Conservation (phyloP, 2,329 filamentous ascomycete species). For the Diaporthe australafricana region DNA sequence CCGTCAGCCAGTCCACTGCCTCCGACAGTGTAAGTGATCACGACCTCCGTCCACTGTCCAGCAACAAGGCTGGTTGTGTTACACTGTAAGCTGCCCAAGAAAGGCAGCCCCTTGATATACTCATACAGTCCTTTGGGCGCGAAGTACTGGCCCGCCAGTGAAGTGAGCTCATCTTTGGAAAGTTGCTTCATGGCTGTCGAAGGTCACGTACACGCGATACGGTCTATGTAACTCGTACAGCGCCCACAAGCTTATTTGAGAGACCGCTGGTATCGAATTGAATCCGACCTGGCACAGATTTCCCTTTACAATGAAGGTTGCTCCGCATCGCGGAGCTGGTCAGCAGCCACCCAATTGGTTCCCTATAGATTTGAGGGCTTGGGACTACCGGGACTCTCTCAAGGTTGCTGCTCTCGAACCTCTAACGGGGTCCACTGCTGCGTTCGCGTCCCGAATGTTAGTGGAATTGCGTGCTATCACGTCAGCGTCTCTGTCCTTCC, state of each 20-base stretch:
- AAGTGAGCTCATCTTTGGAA: slow-evolving; percentile 39
- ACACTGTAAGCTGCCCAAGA: slow-evolving; percentile 44
- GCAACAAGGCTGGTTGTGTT: slow-evolving; percentile 41
- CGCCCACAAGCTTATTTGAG: neutral
- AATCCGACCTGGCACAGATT: neutral
- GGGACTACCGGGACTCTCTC: neutral
- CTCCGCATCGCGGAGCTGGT: neutral
- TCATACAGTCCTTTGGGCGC: slow-evolving; percentile 45
- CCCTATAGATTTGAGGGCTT: neutral
- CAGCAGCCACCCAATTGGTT: neutral
- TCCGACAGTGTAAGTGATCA: slow-evolving; percentile 46
- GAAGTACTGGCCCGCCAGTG: slow-evolving; percentile 43
- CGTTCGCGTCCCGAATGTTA: neutral
- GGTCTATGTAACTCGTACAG: neutral
- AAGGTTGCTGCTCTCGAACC: neutral
- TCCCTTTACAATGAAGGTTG: neutral
- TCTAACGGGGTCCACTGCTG: neutral
- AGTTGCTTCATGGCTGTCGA: slow-evolving; percentile 40
- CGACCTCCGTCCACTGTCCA: slow-evolving; percentile 47
- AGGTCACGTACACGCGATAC: neutral
- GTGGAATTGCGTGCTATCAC: slow-evolving; percentile 19
- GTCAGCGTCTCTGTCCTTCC: neutral
- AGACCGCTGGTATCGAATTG: neutral
- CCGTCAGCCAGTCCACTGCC: slow-evolving; percentile 48
- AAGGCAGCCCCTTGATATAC: slow-evolving; percentile 45